Evolutionary conservation across 352 stramenopile species (phyloP).

Genomic region (Globisporangium sylvaticum): DNA sequence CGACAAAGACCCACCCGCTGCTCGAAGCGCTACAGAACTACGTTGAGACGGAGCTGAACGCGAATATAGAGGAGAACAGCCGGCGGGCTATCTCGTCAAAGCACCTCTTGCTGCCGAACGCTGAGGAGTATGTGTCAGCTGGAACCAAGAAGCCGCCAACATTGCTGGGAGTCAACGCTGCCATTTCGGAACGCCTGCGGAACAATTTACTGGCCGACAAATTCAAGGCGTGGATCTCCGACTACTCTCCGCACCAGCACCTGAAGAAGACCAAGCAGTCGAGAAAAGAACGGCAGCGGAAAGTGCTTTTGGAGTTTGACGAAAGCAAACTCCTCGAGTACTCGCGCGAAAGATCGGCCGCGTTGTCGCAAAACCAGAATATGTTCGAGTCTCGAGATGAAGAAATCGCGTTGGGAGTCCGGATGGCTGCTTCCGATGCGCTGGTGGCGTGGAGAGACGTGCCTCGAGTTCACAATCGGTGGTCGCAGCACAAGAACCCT

Average conservation of each 20-base stretch:
- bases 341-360: constrained; percentile 15
- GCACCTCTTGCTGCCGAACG: constrained; percentile 32
- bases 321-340: constrained; percentile 26
- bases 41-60: constrained; percentile 45
- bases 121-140: constrained; percentile 29
- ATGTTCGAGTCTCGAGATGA: constrained; percentile 19
- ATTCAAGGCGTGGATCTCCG: constrained; percentile 42
- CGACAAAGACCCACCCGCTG: constrained; percentile 58
- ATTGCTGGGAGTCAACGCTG: constrained; percentile 33
- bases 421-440: constrained; percentile 43
- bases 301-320: constrained; percentile 43
- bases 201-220: constrained; percentile 31
- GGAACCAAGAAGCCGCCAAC: constrained; percentile 11
- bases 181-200: constrained; percentile 32
- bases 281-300: constrained; percentile 35
- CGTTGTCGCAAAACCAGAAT: constrained; percentile 9
- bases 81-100: constrained; percentile 22
- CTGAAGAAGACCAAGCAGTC: constrained; percentile 28
- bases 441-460: constrained; percentile 41
- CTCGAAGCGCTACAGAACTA: constrained; percentile 65
- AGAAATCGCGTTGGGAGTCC: constrained; percentile 49
- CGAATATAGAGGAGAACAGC: constrained; percentile 20
- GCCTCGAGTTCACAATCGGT: constrained; percentile 21
- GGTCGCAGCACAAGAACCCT: constrained; percentile 23
- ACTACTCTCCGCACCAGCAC: constrained; percentile 37